phyloP scores from a whole-genome alignment of 2,329 filamentous ascomycete species.

The Pseudogymnoascus destructans region DNA sequence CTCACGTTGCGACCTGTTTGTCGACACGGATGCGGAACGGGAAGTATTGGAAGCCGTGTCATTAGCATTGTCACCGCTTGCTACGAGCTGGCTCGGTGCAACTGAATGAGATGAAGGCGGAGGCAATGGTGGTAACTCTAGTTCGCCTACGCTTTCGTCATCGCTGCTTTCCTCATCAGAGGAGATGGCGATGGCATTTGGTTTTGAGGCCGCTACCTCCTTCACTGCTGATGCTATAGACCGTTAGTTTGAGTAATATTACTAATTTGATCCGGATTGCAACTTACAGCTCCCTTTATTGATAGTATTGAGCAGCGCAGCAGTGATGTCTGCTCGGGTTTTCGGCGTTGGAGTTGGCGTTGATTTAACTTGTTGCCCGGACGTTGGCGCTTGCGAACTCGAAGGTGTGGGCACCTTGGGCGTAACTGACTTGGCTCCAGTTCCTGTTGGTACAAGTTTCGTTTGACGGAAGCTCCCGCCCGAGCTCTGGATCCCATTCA shows the following conservation, averaged over 20 bases:
- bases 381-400: background rate
- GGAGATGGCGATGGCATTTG: background rate
- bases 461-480: background rate
- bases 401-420: background rate
- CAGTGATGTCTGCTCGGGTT: background rate
- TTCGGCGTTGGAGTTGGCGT: background rate
- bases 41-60: background rate
- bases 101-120: background rate
- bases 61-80: background rate
- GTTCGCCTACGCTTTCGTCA: background rate
- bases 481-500: background rate
- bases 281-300: constrained; percentile 1
- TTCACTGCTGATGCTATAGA: constrained; percentile 1
- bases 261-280: background rate
- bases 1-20: background rate
- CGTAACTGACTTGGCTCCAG: background rate
- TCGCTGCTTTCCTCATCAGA: background rate
- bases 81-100: background rate
- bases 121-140: background rate
- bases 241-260: background rate
- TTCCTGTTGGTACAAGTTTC: background rate
- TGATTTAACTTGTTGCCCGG: background rate
- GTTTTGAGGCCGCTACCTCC: background rate
- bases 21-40: background rate
- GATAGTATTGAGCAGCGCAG: constrained; percentile 2